Evolutionary conservation across 2,329 filamentous ascomycete species (phyloP).

Genomic region (Curvularia spicifera): DNA sequence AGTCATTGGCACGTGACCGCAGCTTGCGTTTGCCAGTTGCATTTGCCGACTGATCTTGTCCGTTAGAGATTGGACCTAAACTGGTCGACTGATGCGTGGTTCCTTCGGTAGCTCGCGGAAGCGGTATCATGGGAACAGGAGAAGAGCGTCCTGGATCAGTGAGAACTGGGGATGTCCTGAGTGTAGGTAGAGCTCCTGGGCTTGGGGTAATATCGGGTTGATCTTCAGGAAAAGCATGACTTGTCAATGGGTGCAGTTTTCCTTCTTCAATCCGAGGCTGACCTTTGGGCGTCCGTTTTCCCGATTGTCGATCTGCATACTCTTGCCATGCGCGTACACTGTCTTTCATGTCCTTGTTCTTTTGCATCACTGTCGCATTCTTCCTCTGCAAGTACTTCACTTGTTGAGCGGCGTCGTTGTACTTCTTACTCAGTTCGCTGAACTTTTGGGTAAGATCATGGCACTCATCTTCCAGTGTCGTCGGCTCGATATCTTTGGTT

Average conservation of each 20-base stretch:
- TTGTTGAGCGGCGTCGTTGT: slow-evolving; percentile 36
- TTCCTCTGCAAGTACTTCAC: slow-evolving; percentile 45
- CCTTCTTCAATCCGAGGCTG: slow-evolving; percentile 19
- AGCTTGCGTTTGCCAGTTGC: slow-evolving; percentile 19
- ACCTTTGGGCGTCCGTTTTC: slow-evolving; percentile 30
- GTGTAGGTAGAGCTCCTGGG: slow-evolving; percentile 24
- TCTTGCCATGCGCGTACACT: slow-evolving; percentile 49
- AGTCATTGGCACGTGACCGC: neutral
- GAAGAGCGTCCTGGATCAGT: slow-evolving; percentile 25
- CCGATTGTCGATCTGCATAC: slow-evolving; percentile 42
- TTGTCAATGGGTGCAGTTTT: slow-evolving; percentile 7
- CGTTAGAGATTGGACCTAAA: neutral
- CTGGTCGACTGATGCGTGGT: neutral
- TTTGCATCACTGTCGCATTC: slow-evolving; percentile 42
- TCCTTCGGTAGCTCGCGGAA: slow-evolving; percentile 5
- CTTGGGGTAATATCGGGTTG: slow-evolving; percentile 31
- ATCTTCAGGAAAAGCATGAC: slow-evolving; percentile 18
- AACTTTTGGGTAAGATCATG: slow-evolving; percentile 38
- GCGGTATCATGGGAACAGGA: slow-evolving; percentile 21
- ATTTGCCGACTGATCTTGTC: neutral
- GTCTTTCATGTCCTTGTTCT: slow-evolving; percentile 51
- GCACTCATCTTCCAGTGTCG: slow-evolving; percentile 33
- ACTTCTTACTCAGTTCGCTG: slow-evolving; percentile 42
- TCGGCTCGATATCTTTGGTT: neutral
- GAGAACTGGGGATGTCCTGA: slow-evolving; percentile 24